A percentile compares a stretch with the other conserved stretches of the same genome.
phyloP scores from a whole-genome alignment of 257 asterid species.

The Cordia subcordata region DNA sequence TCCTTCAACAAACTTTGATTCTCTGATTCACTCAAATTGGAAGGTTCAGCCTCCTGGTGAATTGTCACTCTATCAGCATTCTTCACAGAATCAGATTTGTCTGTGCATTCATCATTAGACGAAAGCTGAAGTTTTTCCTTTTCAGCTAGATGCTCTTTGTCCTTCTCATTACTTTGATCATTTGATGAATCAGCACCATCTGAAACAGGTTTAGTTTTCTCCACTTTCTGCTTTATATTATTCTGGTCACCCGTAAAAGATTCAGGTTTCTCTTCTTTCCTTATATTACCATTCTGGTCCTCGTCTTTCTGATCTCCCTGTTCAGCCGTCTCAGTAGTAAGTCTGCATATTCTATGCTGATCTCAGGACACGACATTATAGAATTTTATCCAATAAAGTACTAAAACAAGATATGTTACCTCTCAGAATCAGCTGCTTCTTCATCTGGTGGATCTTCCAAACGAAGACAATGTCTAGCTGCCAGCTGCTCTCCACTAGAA shows the following conservation, averaged over 20 bases:
- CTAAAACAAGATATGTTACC: slow-evolving; percentile 42
- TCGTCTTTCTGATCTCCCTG: slow-evolving; percentile 34
- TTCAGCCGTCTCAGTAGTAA: slow-evolving; percentile 35
- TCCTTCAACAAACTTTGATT: slow-evolving; percentile 36
- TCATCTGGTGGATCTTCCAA: slow-evolving; percentile 89
- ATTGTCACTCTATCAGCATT: slow-evolving; percentile 28
- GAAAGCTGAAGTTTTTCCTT: slow-evolving; percentile 37
- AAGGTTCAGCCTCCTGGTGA: slow-evolving; percentile 29
- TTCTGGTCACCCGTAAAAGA: slow-evolving; percentile 27
- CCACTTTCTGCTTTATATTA: slow-evolving; percentile 27
- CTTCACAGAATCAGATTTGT: slow-evolving; percentile 35
- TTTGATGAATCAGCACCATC: slow-evolving; percentile 11
- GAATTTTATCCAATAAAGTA: slow-evolving; percentile 7
- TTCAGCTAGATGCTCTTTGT: slow-evolving; percentile 31
- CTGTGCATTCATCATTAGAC: slow-evolving; percentile 22
- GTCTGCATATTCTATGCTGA: slow-evolving; percentile 45
- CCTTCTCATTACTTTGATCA: slow-evolving; percentile 2
- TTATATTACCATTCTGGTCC: slow-evolving; percentile 34
- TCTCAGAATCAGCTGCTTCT: slow-evolving; percentile 33
- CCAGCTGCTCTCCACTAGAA: slow-evolving; percentile 68
- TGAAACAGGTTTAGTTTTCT: slow-evolving; percentile 20
- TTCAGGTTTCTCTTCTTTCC: slow-evolving; percentile 28
- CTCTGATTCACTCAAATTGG: slow-evolving; percentile 26
- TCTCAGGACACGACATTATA: slow-evolving; percentile 22
- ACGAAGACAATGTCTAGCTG: slow-evolving; percentile 81